Conservation (phyloP, 2,329 filamentous ascomycete genomes). For the Pseudophaeomoniella oleicola region DNA sequence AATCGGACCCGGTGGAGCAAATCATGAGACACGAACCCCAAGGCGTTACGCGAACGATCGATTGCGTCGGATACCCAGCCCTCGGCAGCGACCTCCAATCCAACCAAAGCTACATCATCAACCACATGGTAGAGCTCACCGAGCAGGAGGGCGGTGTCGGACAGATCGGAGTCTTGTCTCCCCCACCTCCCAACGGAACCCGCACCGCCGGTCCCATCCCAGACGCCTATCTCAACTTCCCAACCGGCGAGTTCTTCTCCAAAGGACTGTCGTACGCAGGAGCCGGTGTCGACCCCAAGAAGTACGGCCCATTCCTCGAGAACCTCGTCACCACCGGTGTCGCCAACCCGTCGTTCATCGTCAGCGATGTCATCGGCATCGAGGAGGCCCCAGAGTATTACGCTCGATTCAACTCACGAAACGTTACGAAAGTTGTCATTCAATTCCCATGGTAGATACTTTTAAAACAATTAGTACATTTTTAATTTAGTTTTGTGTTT, state of each 20-base stretch:
- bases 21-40: constrained; percentile 3
- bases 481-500: too few relatives aligned
- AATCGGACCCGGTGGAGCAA: constrained; percentile 30
- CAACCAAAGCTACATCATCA: neutral
- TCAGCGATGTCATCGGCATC: neutral
- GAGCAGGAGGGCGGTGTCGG: neutral
- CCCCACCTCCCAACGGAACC: neutral
- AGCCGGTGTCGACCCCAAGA: neutral
- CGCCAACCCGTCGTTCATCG: constrained; percentile 2
- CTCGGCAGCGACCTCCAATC: constrained; percentile 9
- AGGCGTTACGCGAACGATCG: constrained; percentile 5
- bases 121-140: neutral
- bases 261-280: neutral
- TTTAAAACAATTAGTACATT: too few relatives aligned
- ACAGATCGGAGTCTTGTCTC: neutral
- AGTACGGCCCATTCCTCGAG: neutral
- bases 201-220: neutral
- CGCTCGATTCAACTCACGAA: neutral
- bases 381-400: constrained; percentile 2
- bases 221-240: neutral
- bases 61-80: constrained; percentile 9
- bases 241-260: neutral
- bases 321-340: constrained; percentile 1
- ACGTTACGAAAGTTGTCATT: constrained; percentile 1
- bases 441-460: too few relatives aligned